Percentiles rank a stretch among this genome's conserved stretches.
phyloP scores from a whole-genome alignment of 345 rosid species.

The Raphanus sativus region DNA sequence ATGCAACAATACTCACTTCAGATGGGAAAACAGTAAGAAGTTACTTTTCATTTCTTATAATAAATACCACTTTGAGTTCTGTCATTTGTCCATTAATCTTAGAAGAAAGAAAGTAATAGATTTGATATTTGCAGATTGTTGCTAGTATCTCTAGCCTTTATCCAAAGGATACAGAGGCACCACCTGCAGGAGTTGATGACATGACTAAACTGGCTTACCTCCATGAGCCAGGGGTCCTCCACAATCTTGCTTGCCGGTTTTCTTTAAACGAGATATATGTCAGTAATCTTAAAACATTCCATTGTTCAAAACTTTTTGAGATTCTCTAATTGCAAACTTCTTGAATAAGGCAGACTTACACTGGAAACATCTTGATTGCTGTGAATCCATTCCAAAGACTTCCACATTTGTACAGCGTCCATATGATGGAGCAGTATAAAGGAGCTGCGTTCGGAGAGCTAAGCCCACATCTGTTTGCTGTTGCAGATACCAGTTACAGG shows the following conservation, averaged over 20 bases:
- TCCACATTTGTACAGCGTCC: slow-evolving; percentile 58
- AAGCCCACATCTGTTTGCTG: slow-evolving; percentile 62
- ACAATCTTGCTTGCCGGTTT: slow-evolving; percentile 59
- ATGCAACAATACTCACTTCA: slow-evolving; percentile 43
- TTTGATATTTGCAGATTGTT: slow-evolving; percentile 43
- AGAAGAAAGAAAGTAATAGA: not conserved
- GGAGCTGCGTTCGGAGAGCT: slow-evolving; percentile 67
- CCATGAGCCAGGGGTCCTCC: slow-evolving; percentile 66
- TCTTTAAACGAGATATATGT: slow-evolving; percentile 59
- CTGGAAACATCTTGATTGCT: slow-evolving; percentile 63
- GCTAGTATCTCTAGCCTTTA: slow-evolving; percentile 48
- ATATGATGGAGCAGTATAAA: slow-evolving; percentile 67
- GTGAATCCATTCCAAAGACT: slow-evolving; percentile 65
- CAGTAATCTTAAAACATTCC: slow-evolving; percentile 28
- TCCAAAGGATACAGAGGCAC: slow-evolving; percentile 63
- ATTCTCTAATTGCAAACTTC: slow-evolving; percentile 28
- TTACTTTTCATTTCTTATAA: slow-evolving; percentile 10
- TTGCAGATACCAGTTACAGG: slow-evolving; percentile 66
- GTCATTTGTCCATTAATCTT: not conserved
- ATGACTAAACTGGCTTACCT: slow-evolving; percentile 70
- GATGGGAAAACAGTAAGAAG: slow-evolving; percentile 47
- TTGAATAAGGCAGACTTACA: slow-evolving; percentile 56
- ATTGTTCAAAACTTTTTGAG: slow-evolving; percentile 3
- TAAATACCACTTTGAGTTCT: not conserved
- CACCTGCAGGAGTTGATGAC: slow-evolving; percentile 64